Evolutionary conservation across 73 alveolate species (phyloP).

Genomic region (Paraurostyla sp.): DNA sequence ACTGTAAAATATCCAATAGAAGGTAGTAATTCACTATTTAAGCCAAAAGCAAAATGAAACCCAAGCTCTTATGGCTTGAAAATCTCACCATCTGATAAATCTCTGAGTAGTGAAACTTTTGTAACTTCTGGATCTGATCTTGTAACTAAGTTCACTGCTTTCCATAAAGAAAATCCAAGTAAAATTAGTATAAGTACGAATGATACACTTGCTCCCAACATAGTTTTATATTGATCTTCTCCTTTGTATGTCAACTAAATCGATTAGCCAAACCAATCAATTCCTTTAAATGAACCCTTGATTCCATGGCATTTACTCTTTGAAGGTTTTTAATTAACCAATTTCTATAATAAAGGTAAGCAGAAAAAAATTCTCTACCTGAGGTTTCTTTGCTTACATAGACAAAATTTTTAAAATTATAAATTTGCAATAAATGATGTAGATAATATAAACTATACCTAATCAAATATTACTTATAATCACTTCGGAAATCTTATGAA

Average conservation of each 20-base stretch:
- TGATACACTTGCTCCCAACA: conserved; percentile 55
- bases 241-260: conserved; percentile 58
- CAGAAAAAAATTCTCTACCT: no score
- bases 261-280: conserved; percentile 59
- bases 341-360: no score
- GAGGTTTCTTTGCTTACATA: no score
- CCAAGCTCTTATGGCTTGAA: not conserved
- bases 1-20: not conserved
- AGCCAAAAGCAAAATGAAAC: conserved; percentile 29
- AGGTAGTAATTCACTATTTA: not conserved
- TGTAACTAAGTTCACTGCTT: not conserved
- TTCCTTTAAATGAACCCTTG: not conserved
- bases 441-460: no score
- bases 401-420: no score
- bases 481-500: no score
- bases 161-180: not conserved
- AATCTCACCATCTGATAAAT: not conserved
- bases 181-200: not conserved
- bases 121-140: not conserved
- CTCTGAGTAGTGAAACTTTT: not conserved
- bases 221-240: conserved; percentile 35
- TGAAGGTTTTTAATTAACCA: no score
- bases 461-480: no score
- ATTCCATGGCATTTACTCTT: not conserved
- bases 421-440: no score